Evolutionary conservation across 352 stramenopile genomes (phyloP), one percentile per base, ranked within the genome.

Genomic region (Aphanomyces euteiches): DNA sequence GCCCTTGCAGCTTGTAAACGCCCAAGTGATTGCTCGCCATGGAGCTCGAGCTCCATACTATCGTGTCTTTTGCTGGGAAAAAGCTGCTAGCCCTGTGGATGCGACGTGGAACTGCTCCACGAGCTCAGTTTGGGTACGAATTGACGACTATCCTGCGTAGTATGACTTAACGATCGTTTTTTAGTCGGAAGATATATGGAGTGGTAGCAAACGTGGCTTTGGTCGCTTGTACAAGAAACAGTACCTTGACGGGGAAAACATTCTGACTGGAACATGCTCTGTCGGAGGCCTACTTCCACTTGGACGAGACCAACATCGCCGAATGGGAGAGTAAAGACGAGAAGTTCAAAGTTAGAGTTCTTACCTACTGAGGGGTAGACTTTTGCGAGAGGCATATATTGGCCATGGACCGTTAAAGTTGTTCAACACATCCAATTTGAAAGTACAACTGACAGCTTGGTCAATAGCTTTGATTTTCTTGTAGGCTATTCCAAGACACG

Each of bases 21-120:
- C 92, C 58, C 87, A 95, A 76, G 82, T 95, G 36, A 80, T 95
- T n/a, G 79, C 84, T 19, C 84, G 87, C 7, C 87, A 95, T 57
- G 87, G 87, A 8, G 85, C 80, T 4, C 85, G 87, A 19, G 84
- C 79, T 28, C 87, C 87, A 40, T 95, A 93, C 75, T 77, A 77
- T 15, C 75, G 63, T 21, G 72, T 95, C 5, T 92, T 90, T 66
- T 95, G 87, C 77, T 95, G 87, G 87, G 85, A 95, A 40, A 73
- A 67, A 21, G 76, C 80, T 19, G 72, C 90, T 63, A 93, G 90
- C 69, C 87, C 87, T 10, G 88, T 95, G 80, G 78, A 82, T 36
- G 81, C 77, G 63, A 72, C 78, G 70, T 95, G 87, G 87, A 80
- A 84, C 54, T 95, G 87, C 80, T 82, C 75, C 13, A 82, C 82